These are phyloP conservation scores for Ceriops zippeliana DNA, from an alignment of 345 rosid genomes.

Conservation along the genomic window DNA sequence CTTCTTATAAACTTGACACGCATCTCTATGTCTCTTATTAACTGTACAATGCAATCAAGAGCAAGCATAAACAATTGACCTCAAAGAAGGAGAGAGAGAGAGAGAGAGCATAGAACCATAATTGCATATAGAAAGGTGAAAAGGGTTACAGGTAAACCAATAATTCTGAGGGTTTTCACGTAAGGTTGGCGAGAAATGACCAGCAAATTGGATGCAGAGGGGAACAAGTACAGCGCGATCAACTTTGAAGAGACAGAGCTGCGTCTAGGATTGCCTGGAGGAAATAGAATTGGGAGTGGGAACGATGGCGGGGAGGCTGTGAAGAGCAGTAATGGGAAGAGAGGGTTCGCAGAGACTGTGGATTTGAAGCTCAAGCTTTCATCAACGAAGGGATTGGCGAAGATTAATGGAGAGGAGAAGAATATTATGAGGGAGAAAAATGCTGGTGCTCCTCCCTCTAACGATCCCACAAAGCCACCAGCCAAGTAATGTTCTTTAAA, in stretches of 20 bases:
- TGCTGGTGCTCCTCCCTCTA: background rate
- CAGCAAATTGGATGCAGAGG: constrained; percentile 16
- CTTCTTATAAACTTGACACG: constrained; percentile 3
- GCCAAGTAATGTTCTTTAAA: constrained; percentile 17
- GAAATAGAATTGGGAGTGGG: background rate
- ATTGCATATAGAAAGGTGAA: background rate
- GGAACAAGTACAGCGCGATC: constrained; percentile 40
- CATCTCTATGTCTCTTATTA: background rate
- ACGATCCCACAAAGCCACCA: constrained; percentile 29
- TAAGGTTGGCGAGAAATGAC: background rate
- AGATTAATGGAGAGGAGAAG: constrained; percentile 14
- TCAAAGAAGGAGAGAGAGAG: background rate
- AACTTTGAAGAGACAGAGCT: constrained; percentile 23
- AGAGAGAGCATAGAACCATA: background rate
- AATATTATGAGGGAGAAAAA: constrained; percentile 28
- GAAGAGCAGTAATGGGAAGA: constrained; percentile 18
- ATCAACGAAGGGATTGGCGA: background rate
- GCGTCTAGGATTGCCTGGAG: constrained; percentile 12
- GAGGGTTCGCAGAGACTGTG: constrained; percentile 31
- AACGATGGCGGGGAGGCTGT: background rate
- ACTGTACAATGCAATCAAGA: background rate
- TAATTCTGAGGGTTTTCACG: background rate
- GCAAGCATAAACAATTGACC: background rate
- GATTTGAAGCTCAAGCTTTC: constrained; percentile 31
- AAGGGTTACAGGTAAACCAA: background rate